phyloP scores from a whole-genome alignment of 108 stramenopile species.

The Skeletonema costatum region DNA sequence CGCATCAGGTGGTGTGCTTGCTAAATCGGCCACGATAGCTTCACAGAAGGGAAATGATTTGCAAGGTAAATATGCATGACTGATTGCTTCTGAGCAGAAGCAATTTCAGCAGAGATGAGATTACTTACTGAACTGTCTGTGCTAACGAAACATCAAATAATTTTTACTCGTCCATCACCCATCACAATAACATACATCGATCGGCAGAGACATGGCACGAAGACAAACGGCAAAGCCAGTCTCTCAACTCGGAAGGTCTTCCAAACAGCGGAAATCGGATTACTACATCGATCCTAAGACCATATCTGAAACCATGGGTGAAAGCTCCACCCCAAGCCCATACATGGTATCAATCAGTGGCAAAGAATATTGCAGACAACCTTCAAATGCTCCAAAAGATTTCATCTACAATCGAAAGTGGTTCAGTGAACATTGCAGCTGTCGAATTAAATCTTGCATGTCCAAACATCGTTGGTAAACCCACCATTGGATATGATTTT shows the following conservation, averaged over 20 bases:
- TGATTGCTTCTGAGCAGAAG: not conserved
- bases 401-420: slow-evolving; percentile 24
- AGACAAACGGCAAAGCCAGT: slow-evolving; percentile 44
- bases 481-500: slow-evolving; percentile 93
- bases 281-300: slow-evolving; percentile 79
- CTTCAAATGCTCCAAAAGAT: slow-evolving; percentile 79
- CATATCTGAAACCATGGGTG: slow-evolving; percentile 69
- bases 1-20: slow-evolving; percentile 68
- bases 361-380: slow-evolving; percentile 82
- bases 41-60: slow-evolving; percentile 83
- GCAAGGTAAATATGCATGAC: slow-evolving; percentile 46
- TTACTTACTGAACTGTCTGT: not conserved
- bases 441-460: slow-evolving; percentile 93
- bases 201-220: slow-evolving; percentile 54
- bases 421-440: slow-evolving; percentile 53
- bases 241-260: slow-evolving; percentile 90
- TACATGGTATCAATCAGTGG: slow-evolving; percentile 92
- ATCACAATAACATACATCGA: not conserved
- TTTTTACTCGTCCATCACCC: not conserved
- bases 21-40: slow-evolving; percentile 82
- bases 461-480: slow-evolving; percentile 94
- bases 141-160: not conserved
- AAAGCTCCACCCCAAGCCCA: slow-evolving; percentile 60
- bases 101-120: not conserved
- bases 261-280: slow-evolving; percentile 91